Evolutionary conservation across 805 yeast genomes (phyloP).

Genomic region (Yarrowia sp.): DNA sequence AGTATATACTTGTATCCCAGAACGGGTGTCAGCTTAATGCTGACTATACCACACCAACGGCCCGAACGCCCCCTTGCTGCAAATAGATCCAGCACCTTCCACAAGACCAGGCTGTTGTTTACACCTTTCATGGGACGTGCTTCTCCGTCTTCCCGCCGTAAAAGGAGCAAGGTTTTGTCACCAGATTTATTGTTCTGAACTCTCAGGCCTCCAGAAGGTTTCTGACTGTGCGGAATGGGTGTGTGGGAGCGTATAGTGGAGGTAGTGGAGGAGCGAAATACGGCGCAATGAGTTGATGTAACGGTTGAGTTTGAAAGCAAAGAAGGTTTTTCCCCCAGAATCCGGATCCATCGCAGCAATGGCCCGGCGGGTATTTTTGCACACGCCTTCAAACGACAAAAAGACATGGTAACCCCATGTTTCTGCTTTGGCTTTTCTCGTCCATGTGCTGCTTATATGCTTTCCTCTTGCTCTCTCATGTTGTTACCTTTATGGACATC

Average conservation of each 20-base stretch:
- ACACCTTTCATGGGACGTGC: not conserved
- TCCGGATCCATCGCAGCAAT: not conserved
- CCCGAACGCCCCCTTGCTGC: too few relatives aligned
- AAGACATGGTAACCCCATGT: not conserved
- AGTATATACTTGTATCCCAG: too few relatives aligned
- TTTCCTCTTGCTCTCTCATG: too few relatives aligned
- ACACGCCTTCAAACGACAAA: not conserved
- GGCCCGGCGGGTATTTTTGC: not conserved
- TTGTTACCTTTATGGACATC: not conserved
- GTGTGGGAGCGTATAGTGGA: not conserved
- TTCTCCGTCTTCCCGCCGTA: not conserved
- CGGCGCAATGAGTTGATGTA: not conserved
- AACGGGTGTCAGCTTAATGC: too few relatives aligned
- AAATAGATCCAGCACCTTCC: not conserved
- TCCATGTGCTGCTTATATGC: too few relatives aligned
- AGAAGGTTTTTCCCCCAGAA: not conserved
- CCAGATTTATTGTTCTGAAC: not conserved
- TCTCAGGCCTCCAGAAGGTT: not conserved
- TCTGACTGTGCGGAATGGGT: not conserved
- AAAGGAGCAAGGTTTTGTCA: slow-evolving; percentile 8
- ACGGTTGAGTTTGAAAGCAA: not conserved
- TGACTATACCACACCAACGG: too few relatives aligned
- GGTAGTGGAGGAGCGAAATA: not conserved
- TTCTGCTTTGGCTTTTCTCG: not conserved
- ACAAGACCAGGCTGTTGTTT: not conserved